Base-by-base conservation (phyloP, 257 asterid genomes). In the Datura wrightii region DNA sequence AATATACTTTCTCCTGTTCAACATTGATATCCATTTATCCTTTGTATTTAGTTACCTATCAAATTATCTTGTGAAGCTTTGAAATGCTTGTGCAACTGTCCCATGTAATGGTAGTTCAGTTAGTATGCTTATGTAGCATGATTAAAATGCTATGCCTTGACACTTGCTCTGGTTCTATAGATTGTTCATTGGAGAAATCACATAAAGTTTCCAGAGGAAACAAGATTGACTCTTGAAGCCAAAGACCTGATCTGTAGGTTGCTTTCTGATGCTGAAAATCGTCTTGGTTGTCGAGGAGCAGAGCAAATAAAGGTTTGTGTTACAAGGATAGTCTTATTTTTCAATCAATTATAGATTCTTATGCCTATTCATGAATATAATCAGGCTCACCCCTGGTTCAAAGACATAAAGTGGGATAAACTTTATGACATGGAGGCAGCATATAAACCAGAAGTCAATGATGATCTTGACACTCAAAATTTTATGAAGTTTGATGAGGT, bases 341-440 rank as follows among this genome's bases (percentile, higher is more conserved):
- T 8, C 2, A 3, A 42, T 74, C 71, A 63, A 44, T 63, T 81
- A 55, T 34, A 39, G 36, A 37, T 9, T 48, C 39, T 55, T 66
- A 10, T 41, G 31, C 53, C 46, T 80, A 24, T 84, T 42, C 58
- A 14, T 83, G 37, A 83, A 11, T 39, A 37, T 48, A 37, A 78
- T 86, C 89, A 95, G 98, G 94, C 89, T 82, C 98, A 95, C 87
- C 95, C 98, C 34, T 95, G 98, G 98, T 95, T 95, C 92, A 93
- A 87, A 90, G 96, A 84, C 80, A 84, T 91, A 65, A 78, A 83
- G 5, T 95, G 98, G 98, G 95, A 92, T 87, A 90, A 79, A 74
- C 93, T 95, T 82, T 95, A 95, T 87, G 88, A 85, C 41, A 90
- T 92, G 92, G 97, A 93, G 62, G 98, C 98, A 66, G 97, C 98